Evolutionary conservation across 345 rosid genomes (phyloP).

Genomic region (Brassica cretica): DNA sequence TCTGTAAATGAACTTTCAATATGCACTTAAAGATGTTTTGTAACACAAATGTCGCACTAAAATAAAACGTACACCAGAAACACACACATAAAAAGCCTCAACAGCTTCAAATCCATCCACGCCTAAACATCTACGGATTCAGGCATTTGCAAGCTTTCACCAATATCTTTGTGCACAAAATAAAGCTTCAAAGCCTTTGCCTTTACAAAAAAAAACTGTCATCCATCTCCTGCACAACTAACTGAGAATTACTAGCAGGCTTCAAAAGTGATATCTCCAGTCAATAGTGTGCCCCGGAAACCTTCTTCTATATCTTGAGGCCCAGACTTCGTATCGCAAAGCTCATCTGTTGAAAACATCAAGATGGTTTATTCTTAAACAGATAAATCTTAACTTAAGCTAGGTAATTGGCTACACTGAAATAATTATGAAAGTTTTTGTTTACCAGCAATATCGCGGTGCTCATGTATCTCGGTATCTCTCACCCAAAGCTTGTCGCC

Average conservation of each 20-base stretch:
- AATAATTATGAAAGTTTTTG: neutral
- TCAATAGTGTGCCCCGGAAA: constrained; percentile 84
- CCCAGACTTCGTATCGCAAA: constrained; percentile 63
- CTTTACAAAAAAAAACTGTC: constrained; percentile 31
- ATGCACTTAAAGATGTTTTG: constrained; percentile 41
- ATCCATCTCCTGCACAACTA: constrained; percentile 37
- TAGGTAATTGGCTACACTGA: neutral
- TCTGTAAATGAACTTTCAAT: constrained; percentile 15
- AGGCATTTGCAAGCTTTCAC: constrained; percentile 27
- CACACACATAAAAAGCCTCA: constrained; percentile 17
- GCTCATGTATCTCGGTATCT: constrained; percentile 91
- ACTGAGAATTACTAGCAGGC: constrained; percentile 36
- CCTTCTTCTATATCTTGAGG: constrained; percentile 71
- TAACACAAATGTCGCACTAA: neutral
- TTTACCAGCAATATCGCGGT: constrained; percentile 97
- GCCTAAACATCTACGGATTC: constrained; percentile 16
- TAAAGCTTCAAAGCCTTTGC: constrained; percentile 27
- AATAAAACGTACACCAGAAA: constrained; percentile 14
- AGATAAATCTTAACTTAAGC: constrained; percentile 11
- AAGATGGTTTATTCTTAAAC: neutral
- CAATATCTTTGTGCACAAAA: constrained; percentile 20
- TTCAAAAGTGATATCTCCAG: constrained; percentile 68
- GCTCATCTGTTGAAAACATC: constrained; percentile 66
- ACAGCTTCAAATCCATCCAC: constrained; percentile 26
- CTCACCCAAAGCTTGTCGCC: constrained; percentile 97